Percentiles rank a stretch among this genome's conserved stretches.
Conservation (phyloP, 441 rosid species). For the Codiaeum variegatum region DNA sequence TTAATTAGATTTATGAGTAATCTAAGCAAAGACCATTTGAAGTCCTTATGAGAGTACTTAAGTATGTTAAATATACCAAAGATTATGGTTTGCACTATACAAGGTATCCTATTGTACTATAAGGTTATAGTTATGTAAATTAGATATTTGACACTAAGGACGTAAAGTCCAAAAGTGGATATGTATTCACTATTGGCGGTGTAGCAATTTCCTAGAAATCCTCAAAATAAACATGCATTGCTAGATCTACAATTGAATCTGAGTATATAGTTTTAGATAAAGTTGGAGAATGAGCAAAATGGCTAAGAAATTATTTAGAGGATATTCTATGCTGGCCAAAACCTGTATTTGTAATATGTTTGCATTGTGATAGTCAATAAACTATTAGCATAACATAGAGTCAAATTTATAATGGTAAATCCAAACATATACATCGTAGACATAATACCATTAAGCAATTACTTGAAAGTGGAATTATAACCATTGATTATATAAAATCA, state of each 20-base stretch:
- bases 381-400: not conserved
- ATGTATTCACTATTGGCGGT: not conserved
- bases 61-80: no score
- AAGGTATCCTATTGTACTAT: not conserved
- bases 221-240: not conserved
- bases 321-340: no score
- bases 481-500: not conserved
- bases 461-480: no score
- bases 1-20: not conserved
- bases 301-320: not conserved
- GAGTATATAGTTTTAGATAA: constrained; percentile 3
- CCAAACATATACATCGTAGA: no score
- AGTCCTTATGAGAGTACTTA: no score
- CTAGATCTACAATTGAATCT: not conserved
- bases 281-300: not conserved
- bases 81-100: no score
- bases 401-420: no score
- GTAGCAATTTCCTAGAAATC: no score
- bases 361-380: not conserved
- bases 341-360: not conserved
- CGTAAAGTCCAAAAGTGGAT: not conserved
- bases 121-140: not conserved
- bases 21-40: no score
- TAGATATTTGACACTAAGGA: not conserved
- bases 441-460: no score